These are phyloP conservation scores for Phyllosticta paracitricarpa DNA, from an alignment of 2,329 filamentous ascomycete species.

Conservation along the genomic window DNA sequence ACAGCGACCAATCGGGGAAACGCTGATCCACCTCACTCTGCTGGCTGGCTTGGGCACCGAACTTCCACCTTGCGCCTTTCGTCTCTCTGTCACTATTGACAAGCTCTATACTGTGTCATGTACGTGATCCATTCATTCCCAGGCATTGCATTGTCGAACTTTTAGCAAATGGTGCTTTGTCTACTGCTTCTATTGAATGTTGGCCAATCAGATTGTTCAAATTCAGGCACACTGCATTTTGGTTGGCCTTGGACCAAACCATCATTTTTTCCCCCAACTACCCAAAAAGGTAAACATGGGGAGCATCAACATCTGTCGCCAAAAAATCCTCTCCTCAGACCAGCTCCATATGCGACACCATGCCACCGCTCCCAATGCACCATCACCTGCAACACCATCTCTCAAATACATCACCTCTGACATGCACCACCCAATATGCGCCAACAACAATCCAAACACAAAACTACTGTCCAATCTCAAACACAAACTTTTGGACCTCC, in stretches of 20 bases:
- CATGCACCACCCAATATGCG: background rate
- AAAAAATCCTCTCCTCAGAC: background rate
- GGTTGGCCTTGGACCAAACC: background rate
- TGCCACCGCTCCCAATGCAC: background rate
- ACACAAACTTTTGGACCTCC: conserved; percentile 44
- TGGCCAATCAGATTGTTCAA: background rate
- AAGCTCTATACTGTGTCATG: no score
- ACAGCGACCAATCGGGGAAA: conserved; percentile 8
- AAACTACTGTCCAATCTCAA: conserved; percentile 32
- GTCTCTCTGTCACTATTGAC: background rate
- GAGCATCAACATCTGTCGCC: background rate
- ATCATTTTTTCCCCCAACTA: background rate
- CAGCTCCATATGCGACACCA: background rate
- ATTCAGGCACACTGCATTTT: background rate
- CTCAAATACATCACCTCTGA: background rate
- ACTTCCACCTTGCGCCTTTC: background rate
- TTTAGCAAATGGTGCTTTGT: background rate
- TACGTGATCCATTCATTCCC: background rate
- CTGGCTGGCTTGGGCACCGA: background rate
- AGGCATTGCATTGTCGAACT: background rate
- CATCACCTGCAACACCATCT: background rate
- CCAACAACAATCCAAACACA: background rate
- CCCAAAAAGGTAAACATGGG: background rate
- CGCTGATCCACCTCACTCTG: conserved; percentile 8
- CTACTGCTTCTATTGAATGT: background rate